Evolutionary conservation across 192 early-diverging fungal genomes (phyloP).

Genomic region (Rhizophagus clarus): DNA sequence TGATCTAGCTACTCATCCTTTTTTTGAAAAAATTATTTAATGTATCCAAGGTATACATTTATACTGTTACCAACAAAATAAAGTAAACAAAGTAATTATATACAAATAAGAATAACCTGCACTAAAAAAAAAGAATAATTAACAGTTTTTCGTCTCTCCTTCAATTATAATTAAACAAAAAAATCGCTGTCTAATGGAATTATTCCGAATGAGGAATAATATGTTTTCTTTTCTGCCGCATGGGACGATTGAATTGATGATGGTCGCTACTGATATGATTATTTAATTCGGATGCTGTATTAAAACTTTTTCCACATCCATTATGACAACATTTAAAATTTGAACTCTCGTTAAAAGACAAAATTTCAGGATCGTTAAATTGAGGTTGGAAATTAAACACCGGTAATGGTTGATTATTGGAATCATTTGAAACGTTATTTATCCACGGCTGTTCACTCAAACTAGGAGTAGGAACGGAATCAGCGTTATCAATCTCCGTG

Average conservation of each 20-base stretch:
- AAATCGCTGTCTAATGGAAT: background rate
- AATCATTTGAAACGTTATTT: background rate
- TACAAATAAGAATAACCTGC: background rate
- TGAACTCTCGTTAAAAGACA: background rate
- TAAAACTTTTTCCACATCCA: background rate
- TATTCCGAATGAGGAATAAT: background rate
- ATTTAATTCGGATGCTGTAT: background rate
- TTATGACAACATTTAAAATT: background rate
- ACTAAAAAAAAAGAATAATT: background rate
- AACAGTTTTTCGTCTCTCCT: background rate
- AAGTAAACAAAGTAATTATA: background rate
- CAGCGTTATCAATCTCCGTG: background rate
- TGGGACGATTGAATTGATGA: background rate
- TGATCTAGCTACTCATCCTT: background rate
- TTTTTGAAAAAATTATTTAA: background rate
- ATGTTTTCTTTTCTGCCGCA: background rate
- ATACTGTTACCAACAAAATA: background rate
- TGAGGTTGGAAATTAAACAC: background rate
- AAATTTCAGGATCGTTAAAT: conserved; percentile 1
- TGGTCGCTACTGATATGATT: background rate
- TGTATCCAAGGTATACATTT: background rate
- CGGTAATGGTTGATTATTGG: background rate
- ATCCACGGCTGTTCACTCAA: background rate
- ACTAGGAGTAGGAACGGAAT: background rate
- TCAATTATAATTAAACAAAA: background rate